Base-by-base conservation (phyloP, 768 basidiomycete genomes). In the Amanita phalloides region DNA sequence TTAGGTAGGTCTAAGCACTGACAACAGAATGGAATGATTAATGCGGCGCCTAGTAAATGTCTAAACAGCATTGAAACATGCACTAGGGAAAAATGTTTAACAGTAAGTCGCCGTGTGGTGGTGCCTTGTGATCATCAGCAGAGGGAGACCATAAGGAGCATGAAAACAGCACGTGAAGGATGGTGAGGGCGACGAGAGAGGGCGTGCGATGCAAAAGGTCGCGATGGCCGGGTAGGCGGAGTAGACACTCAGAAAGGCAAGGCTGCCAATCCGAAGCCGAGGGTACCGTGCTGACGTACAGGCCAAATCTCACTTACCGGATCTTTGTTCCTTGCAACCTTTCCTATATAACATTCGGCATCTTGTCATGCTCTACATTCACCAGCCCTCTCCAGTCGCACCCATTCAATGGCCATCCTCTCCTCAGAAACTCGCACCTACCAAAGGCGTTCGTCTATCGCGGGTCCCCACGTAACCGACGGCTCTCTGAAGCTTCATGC, bases 351-450 rank as follows among this genome's bases (percentile, higher is more conserved):
- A 53, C 47, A 52, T 46, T 44, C 54, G 38, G 46, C 48, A 20
- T 30, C 53, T 26, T 39, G 28, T 33, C 48, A 28, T 53, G 25
- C 14, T 38, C 32, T 4, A 8, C 49, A 37, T 10, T 17, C 8
- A 39, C 36, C 23, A 39, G 20, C 23, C 14, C 30, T 54, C 58
- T 53, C 25, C 26, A 42, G 53, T 45, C 37, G 52, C 46, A 48
- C 42, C 48, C 28, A 36, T 41, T 41, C 51, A 54, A 66, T 67
- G 64, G 57, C 64, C 48, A 58, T 66, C 54, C 56, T 65, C 53
- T 56, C 64, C 49, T 60, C 67, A 52, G 62, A 66, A 54, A 63
- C 58, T 49, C 62, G 55, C 58, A 58, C 57, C 39, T 58, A 55
- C 39, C 61, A 60, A 48, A 64, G 66, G 52, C 60, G 61, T 46